Conservation (phyloP, 2,329 filamentous ascomycete genomes). For the Cladosporium sp. region DNA sequence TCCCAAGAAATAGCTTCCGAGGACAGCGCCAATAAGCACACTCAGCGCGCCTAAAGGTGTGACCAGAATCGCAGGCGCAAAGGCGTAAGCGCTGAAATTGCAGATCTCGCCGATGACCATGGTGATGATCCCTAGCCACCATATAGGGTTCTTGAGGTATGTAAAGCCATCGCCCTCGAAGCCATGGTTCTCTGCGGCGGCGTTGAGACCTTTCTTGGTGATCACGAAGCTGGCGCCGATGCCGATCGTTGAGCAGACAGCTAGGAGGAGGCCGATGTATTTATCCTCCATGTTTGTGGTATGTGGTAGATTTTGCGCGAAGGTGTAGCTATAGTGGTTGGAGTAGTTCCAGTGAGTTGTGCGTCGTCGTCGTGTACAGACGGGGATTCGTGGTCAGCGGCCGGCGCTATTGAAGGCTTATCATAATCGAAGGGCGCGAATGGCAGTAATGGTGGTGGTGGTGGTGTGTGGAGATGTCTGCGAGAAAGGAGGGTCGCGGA, state of each 20-base stretch:
- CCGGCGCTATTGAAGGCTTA: slow-evolving; percentile 18
- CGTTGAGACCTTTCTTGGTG: slow-evolving; percentile 95
- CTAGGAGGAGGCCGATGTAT: slow-evolving; percentile 74
- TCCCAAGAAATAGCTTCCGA: slow-evolving; percentile 91
- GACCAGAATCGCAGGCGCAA: slow-evolving; percentile 96
- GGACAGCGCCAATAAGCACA: slow-evolving; percentile 87
- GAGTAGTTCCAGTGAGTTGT: background rate
- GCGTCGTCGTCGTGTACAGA: slow-evolving; percentile 7
- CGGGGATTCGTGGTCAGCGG: slow-evolving; percentile 12
- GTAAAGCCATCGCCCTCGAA: slow-evolving; percentile 96
- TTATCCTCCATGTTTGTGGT: slow-evolving; percentile 47
- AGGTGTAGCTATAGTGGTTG: background rate
- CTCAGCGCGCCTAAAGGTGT: slow-evolving; percentile 91
- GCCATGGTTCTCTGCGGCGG: slow-evolving; percentile 86
- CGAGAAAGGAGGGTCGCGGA: background rate
- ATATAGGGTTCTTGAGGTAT: slow-evolving; percentile 90
- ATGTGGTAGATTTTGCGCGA: background rate
- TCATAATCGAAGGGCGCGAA: slow-evolving; percentile 16
- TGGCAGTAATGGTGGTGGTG: background rate
- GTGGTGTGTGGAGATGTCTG: no score
- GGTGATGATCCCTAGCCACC: slow-evolving; percentile 93
- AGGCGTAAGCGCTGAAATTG: slow-evolving; percentile 98
- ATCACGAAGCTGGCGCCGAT: slow-evolving; percentile 88
- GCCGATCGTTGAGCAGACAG: slow-evolving; percentile 71
- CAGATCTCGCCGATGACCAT: slow-evolving; percentile 90